Base-by-base conservation (phyloP, 176 grass and related monocot species). In the Eragrostis nindensis region DNA sequence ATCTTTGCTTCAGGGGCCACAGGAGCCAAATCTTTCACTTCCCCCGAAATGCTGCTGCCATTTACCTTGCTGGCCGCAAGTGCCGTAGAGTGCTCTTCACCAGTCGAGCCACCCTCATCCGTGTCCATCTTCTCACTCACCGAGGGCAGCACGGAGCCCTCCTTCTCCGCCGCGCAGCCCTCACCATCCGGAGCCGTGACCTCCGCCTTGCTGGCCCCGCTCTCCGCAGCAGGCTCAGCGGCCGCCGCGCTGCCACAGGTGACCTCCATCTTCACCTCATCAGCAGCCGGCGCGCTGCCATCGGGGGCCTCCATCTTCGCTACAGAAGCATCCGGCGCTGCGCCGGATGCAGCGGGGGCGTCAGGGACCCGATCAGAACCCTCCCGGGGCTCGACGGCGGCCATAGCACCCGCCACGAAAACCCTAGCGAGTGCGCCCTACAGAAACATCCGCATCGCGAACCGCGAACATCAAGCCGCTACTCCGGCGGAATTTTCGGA, bases 371-470 rank as follows among this genome's bases (percentile, higher is more conserved):
- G 81, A 84, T 70, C 82, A 11, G 82, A 55, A 48, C 24, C 67
- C 42, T 5, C 48, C 80, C 11, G 17, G n/a, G 16, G 49, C 59
- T 36, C 32, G 32, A 13, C 70, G 50, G 29, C 63, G 63, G 63
- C 73, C 80, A 83, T 40, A 63, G 67, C 17, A 65, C 19, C 73
- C 12, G 52, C 27, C 19, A 36, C 64, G 80, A 78, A 88, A 88
- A 83, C 86, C 80, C 86, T 78, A 87, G 86, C 48, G 29, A 41
- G 8, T n/a, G 78, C n/a, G 45, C 10, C 14, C 85, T 87, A 87
- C 17, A 50, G 19, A 5, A 44, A 12, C 78, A 45, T 38, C 64
- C 45, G 11, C 73, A 6, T 17, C 40, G 61, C 68, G 86, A 79
- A 79, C 80, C 86, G 45, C 52, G 27, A 56, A 8, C 0, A 10